Percentiles rank a stretch among this genome's conserved stretches.
These are phyloP conservation scores for Cicer bijugum DNA, from an alignment of 306 rosid species.

Conservation along the genomic window DNA sequence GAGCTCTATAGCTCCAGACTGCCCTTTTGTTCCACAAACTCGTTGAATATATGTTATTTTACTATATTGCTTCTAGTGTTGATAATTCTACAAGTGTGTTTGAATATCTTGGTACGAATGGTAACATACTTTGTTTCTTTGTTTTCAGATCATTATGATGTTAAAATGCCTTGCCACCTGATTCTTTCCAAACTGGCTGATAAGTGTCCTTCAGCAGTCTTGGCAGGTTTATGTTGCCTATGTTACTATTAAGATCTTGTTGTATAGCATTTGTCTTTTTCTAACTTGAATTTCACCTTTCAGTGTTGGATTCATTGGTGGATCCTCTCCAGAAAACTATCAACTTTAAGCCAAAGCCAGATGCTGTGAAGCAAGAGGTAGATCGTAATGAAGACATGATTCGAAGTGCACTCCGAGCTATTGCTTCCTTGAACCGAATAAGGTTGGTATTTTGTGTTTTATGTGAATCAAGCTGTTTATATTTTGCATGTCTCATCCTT, in stretches of 20 bases:
- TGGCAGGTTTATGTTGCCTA: conserved; percentile 73
- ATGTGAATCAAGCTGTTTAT: conserved; percentile 24
- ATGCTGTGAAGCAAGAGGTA: conserved; percentile 99
- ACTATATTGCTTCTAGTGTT: conserved; percentile 8
- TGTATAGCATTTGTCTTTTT: background rate
- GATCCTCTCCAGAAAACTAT: conserved; percentile 98
- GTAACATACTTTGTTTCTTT: background rate
- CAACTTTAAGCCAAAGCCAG: conserved; percentile 93
- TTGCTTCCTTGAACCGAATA: conserved; percentile 89
- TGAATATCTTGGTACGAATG: background rate
- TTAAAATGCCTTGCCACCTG: conserved; percentile 99
- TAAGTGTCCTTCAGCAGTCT: conserved; percentile 93
- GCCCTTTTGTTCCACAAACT: conserved; percentile 12
- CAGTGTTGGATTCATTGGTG: conserved; percentile 96
- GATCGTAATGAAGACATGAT: conserved; percentile 99
- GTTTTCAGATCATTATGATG: conserved; percentile 91
- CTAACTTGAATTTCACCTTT: conserved; percentile 43
- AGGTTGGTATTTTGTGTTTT: conserved; percentile 63
- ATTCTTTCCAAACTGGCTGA: conserved; percentile 96
- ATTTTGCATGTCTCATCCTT: background rate
- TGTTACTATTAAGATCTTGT: conserved; percentile 21
- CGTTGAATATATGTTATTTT: background rate
- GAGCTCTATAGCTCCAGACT: background rate
- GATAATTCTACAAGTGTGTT: background rate
- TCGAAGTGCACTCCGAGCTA: conserved; percentile 96